Conservation (phyloP, 768 basidiomycete genomes). For the Panaeolus papilionaceus region DNA sequence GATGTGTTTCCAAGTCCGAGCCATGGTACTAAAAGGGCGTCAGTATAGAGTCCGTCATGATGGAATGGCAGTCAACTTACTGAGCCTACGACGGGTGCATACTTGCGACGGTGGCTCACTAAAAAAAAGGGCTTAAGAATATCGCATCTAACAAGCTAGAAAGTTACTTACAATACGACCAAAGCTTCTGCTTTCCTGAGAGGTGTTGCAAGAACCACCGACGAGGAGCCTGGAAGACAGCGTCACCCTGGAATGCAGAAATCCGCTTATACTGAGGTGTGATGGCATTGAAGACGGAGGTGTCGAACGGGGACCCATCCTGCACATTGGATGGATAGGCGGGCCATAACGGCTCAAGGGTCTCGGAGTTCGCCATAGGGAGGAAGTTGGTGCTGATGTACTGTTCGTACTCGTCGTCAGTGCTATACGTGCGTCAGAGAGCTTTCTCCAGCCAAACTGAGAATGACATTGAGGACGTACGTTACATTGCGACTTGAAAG, state of each 20-base stretch:
- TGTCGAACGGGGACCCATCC: constrained; percentile 35
- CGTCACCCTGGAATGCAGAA: constrained; percentile 56
- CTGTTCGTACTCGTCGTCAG: constrained; percentile 38
- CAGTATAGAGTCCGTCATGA: background rate
- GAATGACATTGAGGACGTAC: constrained; percentile 21
- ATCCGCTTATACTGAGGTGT: constrained; percentile 57
- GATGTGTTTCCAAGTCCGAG: constrained; percentile 33
- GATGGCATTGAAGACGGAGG: constrained; percentile 26
- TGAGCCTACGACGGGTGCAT: constrained; percentile 30
- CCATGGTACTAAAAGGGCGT: constrained; percentile 25
- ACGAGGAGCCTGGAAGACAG: constrained; percentile 55
- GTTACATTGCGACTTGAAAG: constrained; percentile 32
- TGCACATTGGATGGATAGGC: constrained; percentile 32
- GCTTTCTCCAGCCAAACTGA: constrained; percentile 8
- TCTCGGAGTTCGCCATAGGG: constrained; percentile 19
- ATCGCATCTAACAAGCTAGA: background rate
- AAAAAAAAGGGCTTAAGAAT: background rate
- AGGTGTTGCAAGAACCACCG: constrained; percentile 49
- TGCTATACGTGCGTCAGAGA: constrained; percentile 22
- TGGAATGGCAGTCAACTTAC: constrained; percentile 20
- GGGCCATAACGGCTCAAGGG: constrained; percentile 28
- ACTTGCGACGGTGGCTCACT: constrained; percentile 32
- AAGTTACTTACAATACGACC: constrained; percentile 43
- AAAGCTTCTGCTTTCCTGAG: constrained; percentile 44
- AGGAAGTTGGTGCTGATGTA: constrained; percentile 25